Evolutionary conservation across 202 grass and related monocot species (phyloP).

Genomic region (Miscanthus sacchariflorus): DNA sequence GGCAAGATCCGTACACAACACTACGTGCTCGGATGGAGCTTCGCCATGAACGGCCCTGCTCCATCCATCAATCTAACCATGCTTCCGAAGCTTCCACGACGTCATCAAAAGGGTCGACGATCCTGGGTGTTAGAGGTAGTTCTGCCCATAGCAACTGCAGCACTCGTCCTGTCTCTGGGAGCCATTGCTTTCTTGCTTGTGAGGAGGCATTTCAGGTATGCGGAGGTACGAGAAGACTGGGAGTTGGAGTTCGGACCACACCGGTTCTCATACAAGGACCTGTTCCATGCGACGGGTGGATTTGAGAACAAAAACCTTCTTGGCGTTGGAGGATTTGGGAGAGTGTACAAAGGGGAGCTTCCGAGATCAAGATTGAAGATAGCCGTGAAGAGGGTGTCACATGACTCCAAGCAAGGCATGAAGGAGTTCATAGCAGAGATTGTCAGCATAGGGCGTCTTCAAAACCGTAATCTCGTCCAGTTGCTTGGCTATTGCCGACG

Average conservation of each 20-base stretch:
- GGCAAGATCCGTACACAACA: too few species aligned
- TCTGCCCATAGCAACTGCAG: too few species aligned
- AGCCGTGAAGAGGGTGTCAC: neutral
- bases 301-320: neutral
- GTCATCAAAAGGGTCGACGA: too few species aligned
- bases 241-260: neutral
- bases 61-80: too few species aligned
- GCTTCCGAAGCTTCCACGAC: neutral
- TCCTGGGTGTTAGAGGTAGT: too few species aligned
- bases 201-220: too few species aligned
- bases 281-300: neutral
- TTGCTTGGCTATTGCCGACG: neutral
- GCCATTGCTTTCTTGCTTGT: too few species aligned
- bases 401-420: neutral
- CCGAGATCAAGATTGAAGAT: neutral
- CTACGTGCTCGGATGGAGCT: too few species aligned
- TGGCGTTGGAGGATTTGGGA: neutral
- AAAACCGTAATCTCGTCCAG: neutral
- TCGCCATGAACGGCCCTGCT: too few species aligned
- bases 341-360: neutral
- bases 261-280: neutral
- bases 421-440: neutral
- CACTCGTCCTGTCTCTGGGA: too few species aligned
- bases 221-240: too few species aligned
- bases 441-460: neutral